These are phyloP conservation scores for Neofusicoccum cordaticola DNA, from an alignment of 2,329 filamentous ascomycete species.

Conservation along the genomic window DNA sequence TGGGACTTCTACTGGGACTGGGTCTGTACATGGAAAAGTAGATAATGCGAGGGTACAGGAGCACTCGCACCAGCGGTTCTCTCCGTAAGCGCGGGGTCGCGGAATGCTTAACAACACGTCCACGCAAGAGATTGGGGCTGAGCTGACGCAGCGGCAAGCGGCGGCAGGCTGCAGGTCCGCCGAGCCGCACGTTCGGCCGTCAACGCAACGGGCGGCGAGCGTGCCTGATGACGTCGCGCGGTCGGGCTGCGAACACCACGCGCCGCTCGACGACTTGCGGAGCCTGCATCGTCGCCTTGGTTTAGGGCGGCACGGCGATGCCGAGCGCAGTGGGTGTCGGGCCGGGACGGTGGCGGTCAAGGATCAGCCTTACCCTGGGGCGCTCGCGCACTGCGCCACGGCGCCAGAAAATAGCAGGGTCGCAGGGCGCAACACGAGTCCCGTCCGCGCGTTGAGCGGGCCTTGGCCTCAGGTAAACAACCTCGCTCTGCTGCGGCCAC, in stretches of 20 bases:
- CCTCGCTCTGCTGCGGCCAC: constrained; percentile 1
- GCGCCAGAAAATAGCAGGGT: not conserved
- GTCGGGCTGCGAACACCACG: not conserved
- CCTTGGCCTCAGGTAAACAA: constrained; percentile 13
- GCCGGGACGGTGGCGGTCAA: constrained; percentile 9
- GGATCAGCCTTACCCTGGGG: not conserved
- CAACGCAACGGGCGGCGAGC: not conserved
- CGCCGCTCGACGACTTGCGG: not conserved
- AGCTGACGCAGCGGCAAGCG: not conserved
- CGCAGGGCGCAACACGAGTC: constrained; percentile 2
- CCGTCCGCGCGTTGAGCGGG: not conserved
- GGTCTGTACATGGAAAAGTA: no score
- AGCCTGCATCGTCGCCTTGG: no score
- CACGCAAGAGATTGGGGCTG: not conserved
- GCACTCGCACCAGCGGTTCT: not conserved
- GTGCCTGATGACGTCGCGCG: not conserved
- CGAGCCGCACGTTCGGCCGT: not conserved
- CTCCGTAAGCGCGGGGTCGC: not conserved
- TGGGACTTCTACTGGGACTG: not conserved
- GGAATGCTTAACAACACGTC: not conserved
- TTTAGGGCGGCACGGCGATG: not conserved
- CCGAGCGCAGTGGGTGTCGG: not conserved
- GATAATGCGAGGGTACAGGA: no score
- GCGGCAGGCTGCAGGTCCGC: not conserved
- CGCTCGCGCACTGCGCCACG: not conserved